Conservation (phyloP, 2,329 filamentous ascomycete genomes). For the Fusarium bulbicola region DNA sequence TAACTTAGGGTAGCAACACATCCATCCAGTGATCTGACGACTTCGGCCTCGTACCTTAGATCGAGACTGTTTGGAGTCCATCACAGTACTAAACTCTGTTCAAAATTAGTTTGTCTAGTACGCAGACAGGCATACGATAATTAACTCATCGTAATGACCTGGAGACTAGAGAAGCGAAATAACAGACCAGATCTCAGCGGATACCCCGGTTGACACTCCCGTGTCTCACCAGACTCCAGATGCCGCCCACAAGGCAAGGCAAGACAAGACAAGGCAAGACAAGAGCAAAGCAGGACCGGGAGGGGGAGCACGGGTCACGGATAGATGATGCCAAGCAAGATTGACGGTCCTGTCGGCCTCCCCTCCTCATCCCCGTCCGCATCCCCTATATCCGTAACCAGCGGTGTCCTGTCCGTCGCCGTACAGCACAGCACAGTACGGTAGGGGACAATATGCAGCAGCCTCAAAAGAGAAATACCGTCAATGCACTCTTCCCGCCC, state of each 20-base stretch:
- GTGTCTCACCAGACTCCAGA: constrained; percentile 41
- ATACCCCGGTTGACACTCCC: constrained; percentile 44
- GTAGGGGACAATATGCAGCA: constrained; percentile 16
- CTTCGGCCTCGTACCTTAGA: not conserved
- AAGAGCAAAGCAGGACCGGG: not conserved
- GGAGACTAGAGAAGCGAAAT: not conserved
- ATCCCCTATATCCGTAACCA: constrained; percentile 11
- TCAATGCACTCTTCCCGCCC: constrained; percentile 16
- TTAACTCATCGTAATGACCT: not conserved
- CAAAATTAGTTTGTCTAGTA: not conserved
- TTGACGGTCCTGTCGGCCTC: constrained; percentile 4
- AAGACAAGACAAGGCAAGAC: constrained; percentile 38
- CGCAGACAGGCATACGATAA: not conserved
- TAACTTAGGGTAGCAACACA: not conserved
- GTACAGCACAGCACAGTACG: not conserved
- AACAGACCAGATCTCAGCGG: constrained; percentile 31
- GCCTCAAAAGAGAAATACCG: constrained; percentile 27
- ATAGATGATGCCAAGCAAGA: constrained; percentile 2
- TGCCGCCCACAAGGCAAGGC: constrained; percentile 39
- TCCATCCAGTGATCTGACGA: not conserved
- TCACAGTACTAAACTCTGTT: not conserved
- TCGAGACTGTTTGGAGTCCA: not conserved
- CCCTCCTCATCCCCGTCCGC: constrained; percentile 4
- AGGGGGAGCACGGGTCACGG: constrained; percentile 1
- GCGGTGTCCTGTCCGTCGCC: not conserved